Base-by-base conservation (phyloP, 2,329 filamentous ascomycete species). In the Pyrenophora tritici-repentis region DNA sequence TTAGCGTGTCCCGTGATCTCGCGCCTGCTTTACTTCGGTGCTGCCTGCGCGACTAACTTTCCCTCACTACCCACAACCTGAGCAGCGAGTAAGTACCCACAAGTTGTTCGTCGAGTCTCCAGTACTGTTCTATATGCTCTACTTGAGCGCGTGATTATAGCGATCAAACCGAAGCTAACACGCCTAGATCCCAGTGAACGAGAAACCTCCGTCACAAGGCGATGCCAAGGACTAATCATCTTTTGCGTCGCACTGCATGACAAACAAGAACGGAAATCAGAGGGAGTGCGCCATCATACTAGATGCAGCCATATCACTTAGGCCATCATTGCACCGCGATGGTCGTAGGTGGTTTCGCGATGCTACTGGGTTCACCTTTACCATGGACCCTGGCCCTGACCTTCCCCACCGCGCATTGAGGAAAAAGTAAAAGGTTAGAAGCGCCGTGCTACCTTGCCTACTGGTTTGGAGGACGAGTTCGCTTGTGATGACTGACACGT, bases 391-490 rank as follows among this genome's bases (percentile, higher is more conserved):
- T 38, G 33, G 48, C 46, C 26, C 57, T 56, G 58, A 55, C 59
- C 60, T 51, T 63, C 54, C 62, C 60, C 62, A 58, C 57, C 47
- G 66, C 66, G 66, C 67, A 56, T 40, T 66, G 67, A 65, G 63
- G 66, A 70, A 54, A 53, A 41, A 59, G 62, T 63, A 69, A 69
- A 70, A 69, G 59, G 45, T 56, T 68, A 53, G 67, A 70, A 69
- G 67, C 66, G 56, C 61, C 64, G 50, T 46, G 42, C 41, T 50
- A 20, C 47, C 51, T 57, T 48, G 42, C 48, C 41, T 42, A 10
- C 47, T n/a, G 49, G 55, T 46, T 51, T 53, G 53, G 51, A 58
- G 48, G 53, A 54, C 51, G 55, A 34, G 62, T 56, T 46, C 52
- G 67, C 66, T 70, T 37, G 52, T 70, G 67, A 69, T 55, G 46